Conservation (phyloP, 1,284 basidiomycete genomes). For the Trichosporon asahii region DNA sequence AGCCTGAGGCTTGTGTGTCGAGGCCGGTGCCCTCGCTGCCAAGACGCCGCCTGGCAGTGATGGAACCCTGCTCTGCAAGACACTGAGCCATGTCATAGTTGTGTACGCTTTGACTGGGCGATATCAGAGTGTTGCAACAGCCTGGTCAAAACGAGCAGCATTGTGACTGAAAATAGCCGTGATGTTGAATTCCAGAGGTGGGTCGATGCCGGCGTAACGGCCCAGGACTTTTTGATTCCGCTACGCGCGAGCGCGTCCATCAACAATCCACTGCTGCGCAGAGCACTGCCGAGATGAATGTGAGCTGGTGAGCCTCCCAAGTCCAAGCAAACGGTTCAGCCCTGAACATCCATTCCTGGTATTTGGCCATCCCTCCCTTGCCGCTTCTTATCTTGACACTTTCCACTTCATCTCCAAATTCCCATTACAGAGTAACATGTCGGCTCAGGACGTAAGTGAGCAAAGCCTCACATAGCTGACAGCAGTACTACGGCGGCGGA, state of each 20-base stretch:
- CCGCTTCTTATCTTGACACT: not conserved
- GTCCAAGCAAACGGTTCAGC: not conserved
- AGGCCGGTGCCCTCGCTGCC: not conserved
- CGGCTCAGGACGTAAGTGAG: constrained; percentile 43
- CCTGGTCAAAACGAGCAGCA: not conserved
- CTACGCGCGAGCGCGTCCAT: not conserved
- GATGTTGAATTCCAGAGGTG: not conserved
- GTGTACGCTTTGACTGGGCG: not conserved
- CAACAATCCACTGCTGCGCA: not conserved
- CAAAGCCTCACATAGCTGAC: not conserved
- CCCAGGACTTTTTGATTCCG: not conserved
- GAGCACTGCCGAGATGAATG: not conserved
- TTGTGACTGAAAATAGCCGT: not conserved
- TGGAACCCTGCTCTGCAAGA: not conserved
- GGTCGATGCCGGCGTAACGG: not conserved
- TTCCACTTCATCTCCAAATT: not conserved
- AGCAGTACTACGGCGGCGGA: constrained; percentile 18
- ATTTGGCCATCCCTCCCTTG: not conserved
- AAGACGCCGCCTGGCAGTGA: not conserved
- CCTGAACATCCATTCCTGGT: not conserved
- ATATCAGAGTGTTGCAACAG: not conserved
- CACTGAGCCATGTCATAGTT: not conserved
- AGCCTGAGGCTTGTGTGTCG: not conserved
- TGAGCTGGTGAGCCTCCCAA: not conserved
- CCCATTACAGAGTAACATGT: constrained; percentile 27